These are phyloP conservation scores for Coleophoma crateriformis DNA, from an alignment of 2,329 filamentous ascomycete species.

Conservation along the genomic window DNA sequence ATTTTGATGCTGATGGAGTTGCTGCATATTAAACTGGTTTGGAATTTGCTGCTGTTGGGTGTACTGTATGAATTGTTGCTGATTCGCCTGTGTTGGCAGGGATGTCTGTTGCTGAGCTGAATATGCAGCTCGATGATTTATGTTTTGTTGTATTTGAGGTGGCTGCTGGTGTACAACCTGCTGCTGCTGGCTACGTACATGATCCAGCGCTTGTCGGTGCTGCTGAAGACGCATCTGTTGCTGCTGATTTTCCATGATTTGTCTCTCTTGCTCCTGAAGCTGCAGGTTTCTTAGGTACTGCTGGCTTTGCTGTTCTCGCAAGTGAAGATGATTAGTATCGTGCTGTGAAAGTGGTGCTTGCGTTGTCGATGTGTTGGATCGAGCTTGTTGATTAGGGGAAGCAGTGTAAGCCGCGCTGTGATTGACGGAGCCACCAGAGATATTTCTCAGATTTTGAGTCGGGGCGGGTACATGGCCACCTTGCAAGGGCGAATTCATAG, in stretches of 20 bases:
- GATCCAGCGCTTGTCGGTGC: not conserved
- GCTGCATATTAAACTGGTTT: slow-evolving; percentile 2
- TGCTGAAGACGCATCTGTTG: slow-evolving; percentile 5
- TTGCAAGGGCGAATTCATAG: too few relatives aligned
- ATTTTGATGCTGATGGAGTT: slow-evolving; percentile 1
- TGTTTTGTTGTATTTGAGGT: not conserved
- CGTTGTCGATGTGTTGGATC: too few relatives aligned
- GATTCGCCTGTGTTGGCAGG: too few relatives aligned
- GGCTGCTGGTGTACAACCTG: slow-evolving; percentile 5
- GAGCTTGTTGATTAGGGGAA: too few relatives aligned
- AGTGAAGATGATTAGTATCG: not conserved
- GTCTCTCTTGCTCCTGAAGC: slow-evolving; percentile 4
- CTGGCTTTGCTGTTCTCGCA: not conserved
- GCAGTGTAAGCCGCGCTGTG: too few relatives aligned
- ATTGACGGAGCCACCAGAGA: too few relatives aligned
- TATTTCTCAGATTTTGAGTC: too few relatives aligned
- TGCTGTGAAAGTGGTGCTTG: too few relatives aligned
- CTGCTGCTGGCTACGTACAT: slow-evolving; percentile 3
- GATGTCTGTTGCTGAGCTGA: slow-evolving; percentile 3
- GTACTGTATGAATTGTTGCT: slow-evolving; percentile 3
- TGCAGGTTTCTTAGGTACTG: slow-evolving; percentile 5
- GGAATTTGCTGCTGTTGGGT: slow-evolving; percentile 10
- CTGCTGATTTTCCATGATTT: slow-evolving; percentile 3
- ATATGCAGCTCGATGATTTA: not conserved
- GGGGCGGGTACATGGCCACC: too few relatives aligned